Base-by-base conservation (phyloP, 257 asterid species). In the Fraxinus excelsior region DNA sequence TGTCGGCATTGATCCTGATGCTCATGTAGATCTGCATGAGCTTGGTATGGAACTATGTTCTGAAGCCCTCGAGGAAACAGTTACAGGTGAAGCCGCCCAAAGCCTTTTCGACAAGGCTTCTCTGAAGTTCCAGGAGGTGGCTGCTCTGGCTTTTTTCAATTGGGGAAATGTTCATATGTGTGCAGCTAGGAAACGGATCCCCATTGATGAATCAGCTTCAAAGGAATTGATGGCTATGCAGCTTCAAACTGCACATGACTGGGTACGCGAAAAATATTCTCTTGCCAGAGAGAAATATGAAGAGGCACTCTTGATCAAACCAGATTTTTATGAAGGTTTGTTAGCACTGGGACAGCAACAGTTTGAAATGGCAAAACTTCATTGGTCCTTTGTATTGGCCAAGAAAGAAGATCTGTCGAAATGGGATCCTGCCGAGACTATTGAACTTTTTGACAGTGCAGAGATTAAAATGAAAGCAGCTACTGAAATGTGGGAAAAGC, bases 91-190 rank as follows among this genome's bases (percentile, higher is more conserved):
- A 81, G 98, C 86, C 16, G 98, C 99, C 72, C 99, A 96, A 80
- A 80, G 69, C 64, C 97, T 96, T 74, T 91, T 90, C 28, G 94
- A 91, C 73, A 93, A 86, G 86, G 97, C 99, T 35, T 90, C 97
- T 5, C 46, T 86, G 60, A 96, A 91, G 81, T 93, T 96, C 76
- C 98, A 96, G 80, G 99, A 91, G 78, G 99, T 96, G 68, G 98
- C 97, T n/a, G 97, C 99, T 60, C 84, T 93, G 75, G 99, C 98
- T 38, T 96, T 87, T 85, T 96, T 96, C 86, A 96, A 96, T 82
- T 93, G 98, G 98, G 98, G 98, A 68, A 96, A 96, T 74, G 98
- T 96, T 19, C 97, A 96, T 53, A 93, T 96, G 99, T 96, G 99
- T 83, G 92, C 98, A 3, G 98, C 99, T 31, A 87, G 99, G 85